Conservation (phyloP, 2,329 filamentous ascomycete genomes). For the Xylaria polymorpha region DNA sequence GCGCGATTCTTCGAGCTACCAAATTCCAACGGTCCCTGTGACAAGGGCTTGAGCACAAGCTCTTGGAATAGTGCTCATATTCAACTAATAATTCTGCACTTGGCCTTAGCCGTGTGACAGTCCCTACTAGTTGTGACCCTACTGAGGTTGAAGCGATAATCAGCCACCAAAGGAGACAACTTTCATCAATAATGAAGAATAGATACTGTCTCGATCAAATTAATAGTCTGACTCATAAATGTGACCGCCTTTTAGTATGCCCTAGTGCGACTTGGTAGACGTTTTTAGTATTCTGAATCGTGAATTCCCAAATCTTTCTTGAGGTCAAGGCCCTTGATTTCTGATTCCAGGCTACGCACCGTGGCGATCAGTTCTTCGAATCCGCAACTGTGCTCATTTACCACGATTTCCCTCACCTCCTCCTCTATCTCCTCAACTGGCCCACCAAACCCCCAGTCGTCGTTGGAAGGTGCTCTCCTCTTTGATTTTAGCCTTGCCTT, state of each 20-base stretch:
- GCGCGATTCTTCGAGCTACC: conserved; percentile 81
- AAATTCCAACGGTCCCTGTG: conserved; percentile 70
- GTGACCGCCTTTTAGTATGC: neutral
- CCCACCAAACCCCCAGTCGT: neutral
- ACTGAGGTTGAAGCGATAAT: neutral
- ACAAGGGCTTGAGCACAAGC: too few species aligned
- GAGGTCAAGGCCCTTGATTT: conserved; percentile 30
- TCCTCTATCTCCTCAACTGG: conserved; percentile 23
- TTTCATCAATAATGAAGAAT: neutral
- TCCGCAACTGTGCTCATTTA: conserved; percentile 27
- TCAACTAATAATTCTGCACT: too few species aligned
- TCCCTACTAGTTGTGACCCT: too few species aligned
- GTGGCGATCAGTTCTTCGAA: conserved; percentile 24
- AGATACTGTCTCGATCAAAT: neutral
- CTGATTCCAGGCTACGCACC: conserved; percentile 20
- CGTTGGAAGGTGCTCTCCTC: neutral
- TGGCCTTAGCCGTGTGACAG: too few species aligned
- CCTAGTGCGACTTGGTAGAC: neutral
- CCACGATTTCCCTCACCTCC: conserved; percentile 3
- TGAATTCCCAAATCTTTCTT: conserved; percentile 22
- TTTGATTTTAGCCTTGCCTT: conserved; percentile 11
- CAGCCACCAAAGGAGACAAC: neutral
- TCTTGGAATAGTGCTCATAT: too few species aligned
- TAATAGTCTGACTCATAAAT: neutral
- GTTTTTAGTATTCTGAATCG: neutral